Evolutionary conservation across 805 yeast species (phyloP), one percentile per base, ranked within the genome.

Genomic region (Kuraishia hungarica): DNA sequence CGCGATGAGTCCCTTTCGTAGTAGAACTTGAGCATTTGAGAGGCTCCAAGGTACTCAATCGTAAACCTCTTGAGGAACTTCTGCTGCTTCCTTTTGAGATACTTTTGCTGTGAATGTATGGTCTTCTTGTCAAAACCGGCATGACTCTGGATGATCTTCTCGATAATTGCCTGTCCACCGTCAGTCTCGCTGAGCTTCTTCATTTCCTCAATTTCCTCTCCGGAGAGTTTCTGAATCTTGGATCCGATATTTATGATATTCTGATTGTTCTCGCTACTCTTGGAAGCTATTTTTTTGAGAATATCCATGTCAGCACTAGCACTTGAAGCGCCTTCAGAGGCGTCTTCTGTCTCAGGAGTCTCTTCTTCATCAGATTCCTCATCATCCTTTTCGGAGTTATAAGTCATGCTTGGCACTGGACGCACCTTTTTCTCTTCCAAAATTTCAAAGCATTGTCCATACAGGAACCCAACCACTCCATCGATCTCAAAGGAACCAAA

Each of bases 371-470:
- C 67, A 13, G 57, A 64, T 17, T 64, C 66, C 2, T 59, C 66
- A 15, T 63, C 70, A 19, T 66, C 71, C 46, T 52, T 54, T 8
- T 35, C 21, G 22, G 43, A 20, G 51, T 63, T 67, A 53, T 64
- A 68, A 2, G 71, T 65, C 56, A 74, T 64, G 51, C 77, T 70
- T 56, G 71, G 68, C 47, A 83, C 77, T 2, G 87, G 84, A 48
- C 68, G 70, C 13, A 82, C 81, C 28, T 67, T 67, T 53, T 73
- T 73, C 57, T 80, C 83, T 49, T 83, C 89, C 28, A 76, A 64
- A 50, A 93, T 86, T 64, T 93, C 97, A 71, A 92, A 94, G 0
- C 96, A 82, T 61, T 89, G 93, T 1, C 98, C 99, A 64, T 81
- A 87, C 5, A 91, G 87, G 62, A 76, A 84, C 2, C 97, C 97